phyloP scores from a whole-genome alignment of 768 basidiomycete species.

The Lentinus brumalis region DNA sequence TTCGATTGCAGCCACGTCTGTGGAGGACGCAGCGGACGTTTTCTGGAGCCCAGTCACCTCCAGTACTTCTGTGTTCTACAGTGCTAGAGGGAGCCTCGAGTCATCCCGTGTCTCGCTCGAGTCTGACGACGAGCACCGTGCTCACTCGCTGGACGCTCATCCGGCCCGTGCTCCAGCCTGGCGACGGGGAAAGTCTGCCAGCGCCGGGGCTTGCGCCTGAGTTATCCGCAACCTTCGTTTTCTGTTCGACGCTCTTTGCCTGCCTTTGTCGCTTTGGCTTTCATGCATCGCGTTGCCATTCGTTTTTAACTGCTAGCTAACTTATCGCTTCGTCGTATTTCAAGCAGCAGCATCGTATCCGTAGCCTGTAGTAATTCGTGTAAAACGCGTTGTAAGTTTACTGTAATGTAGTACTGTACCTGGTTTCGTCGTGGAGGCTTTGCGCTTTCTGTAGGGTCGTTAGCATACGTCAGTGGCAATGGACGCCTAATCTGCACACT shows the following conservation, averaged over 20 bases:
- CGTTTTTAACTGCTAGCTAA: neutral
- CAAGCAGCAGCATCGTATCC: neutral
- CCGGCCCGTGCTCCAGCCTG: neutral
- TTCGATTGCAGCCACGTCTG: neutral
- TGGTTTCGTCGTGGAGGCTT: neutral
- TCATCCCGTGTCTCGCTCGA: neutral
- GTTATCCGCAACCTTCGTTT: neutral
- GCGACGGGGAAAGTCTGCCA: neutral
- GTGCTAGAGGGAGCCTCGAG: slow-evolving; percentile 9
- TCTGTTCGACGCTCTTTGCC: neutral
- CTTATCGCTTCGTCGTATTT: neutral
- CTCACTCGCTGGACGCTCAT: neutral
- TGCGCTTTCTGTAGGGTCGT: too few relatives aligned
- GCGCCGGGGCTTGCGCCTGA: neutral
- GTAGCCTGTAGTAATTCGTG: neutral
- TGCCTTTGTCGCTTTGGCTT: neutral
- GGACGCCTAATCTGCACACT: too few relatives aligned
- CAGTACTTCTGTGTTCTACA: slow-evolving; percentile 17
- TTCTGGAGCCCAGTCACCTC: slow-evolving; percentile 11
- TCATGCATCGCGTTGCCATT: neutral
- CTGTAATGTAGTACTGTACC: neutral
- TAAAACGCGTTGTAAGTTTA: neutral
- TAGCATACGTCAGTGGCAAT: too few relatives aligned
- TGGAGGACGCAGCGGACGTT: neutral
- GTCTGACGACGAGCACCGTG: neutral